These are phyloP conservation scores for Arthrobotrys conoides DNA, from an alignment of 2,329 filamentous ascomycete species.

Conservation along the genomic window DNA sequence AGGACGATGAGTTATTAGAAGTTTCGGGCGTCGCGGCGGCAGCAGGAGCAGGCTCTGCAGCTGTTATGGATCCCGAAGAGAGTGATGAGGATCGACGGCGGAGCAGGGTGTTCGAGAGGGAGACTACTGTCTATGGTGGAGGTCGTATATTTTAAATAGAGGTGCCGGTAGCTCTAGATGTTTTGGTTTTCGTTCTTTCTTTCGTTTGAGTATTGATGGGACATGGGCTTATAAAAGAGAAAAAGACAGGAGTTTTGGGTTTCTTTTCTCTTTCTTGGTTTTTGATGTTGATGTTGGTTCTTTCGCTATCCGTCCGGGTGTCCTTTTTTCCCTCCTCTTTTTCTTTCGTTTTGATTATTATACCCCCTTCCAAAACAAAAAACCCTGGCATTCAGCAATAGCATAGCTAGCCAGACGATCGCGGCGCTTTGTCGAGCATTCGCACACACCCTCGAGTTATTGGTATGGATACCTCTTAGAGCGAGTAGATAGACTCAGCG, in stretches of 20 bases:
- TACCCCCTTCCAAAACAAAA: neutral
- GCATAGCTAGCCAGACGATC: constrained; percentile 8
- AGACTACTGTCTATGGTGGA: constrained; percentile 11
- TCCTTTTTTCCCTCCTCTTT: constrained; percentile 39
- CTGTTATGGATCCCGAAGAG: constrained; percentile 44
- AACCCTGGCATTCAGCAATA: constrained; percentile 1
- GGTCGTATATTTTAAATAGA: constrained; percentile 16
- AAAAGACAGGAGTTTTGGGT: constrained; percentile 47
- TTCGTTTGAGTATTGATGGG: constrained; percentile 19
- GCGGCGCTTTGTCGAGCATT: constrained; percentile 10
- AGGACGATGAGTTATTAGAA: constrained; percentile 69
- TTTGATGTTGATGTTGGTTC: neutral
- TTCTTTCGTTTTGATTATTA: constrained; percentile 31
- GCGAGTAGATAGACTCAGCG: constrained; percentile 35
- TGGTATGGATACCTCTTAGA: constrained; percentile 36
- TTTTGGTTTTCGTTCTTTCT: constrained; percentile 12
- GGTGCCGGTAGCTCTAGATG: neutral
- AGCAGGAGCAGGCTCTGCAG: constrained; percentile 57
- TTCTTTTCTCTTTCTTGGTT: constrained; percentile 17
- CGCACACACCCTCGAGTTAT: constrained; percentile 14
- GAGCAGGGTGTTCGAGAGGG: constrained; percentile 45
- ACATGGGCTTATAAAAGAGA: constrained; percentile 17
- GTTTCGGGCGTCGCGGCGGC: constrained; percentile 51
- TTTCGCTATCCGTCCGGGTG: constrained; percentile 8
- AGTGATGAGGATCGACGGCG: constrained; percentile 46